Evolutionary conservation across 768 basidiomycete species (phyloP).

Genomic region (Kwoniella dejecticola): DNA sequence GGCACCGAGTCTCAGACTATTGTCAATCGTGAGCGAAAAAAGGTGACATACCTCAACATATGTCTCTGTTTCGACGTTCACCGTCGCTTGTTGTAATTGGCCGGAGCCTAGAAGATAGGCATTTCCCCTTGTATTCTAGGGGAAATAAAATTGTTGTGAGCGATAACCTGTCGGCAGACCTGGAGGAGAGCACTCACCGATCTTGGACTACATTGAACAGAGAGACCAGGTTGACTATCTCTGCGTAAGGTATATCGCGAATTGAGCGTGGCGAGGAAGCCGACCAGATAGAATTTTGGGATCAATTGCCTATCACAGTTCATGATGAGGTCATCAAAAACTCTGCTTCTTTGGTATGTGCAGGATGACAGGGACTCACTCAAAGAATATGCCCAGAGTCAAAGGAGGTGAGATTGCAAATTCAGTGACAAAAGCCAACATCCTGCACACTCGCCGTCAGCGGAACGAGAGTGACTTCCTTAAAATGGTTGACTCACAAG

Average conservation of each 20-base stretch:
- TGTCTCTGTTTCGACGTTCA: slow-evolving; percentile 5
- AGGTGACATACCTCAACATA: slow-evolving; percentile 9
- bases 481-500: slow-evolving; percentile 16
- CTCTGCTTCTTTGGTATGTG: background rate
- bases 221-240: background rate
- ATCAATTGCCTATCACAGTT: slow-evolving; percentile 11
- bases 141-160: background rate
- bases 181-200: background rate
- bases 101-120: background rate
- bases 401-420: slow-evolving; percentile 23
- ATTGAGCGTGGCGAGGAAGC: slow-evolving; percentile 20
- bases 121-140: background rate
- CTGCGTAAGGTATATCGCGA: slow-evolving; percentile 16
- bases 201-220: background rate
- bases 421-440: slow-evolving; percentile 21
- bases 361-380: slow-evolving; percentile 14
- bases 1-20: too few species aligned
- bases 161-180: background rate
- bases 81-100: slow-evolving; percentile 10
- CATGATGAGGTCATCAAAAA: background rate
- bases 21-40: background rate
- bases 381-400: slow-evolving; percentile 15
- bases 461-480: too few species aligned
- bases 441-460: background rate
- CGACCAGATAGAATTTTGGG: slow-evolving; percentile 24